Conservation (phyloP, 192 early-diverging fungal species). For the Hyaloraphidium curvatum region DNA sequence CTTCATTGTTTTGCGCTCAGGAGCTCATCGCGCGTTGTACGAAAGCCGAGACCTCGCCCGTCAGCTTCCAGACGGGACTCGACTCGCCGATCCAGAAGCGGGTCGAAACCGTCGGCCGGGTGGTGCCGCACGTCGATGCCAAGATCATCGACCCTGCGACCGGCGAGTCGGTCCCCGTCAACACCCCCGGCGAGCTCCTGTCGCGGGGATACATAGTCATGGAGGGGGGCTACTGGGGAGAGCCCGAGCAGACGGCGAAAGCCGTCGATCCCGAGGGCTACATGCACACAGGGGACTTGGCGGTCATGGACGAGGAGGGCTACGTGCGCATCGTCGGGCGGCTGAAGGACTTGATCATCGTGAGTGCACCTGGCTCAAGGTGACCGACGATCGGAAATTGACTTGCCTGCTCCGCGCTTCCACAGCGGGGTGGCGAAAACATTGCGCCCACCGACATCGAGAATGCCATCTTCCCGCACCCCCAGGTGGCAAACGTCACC, state of each 20-base stretch:
- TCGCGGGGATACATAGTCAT: conserved; percentile 20
- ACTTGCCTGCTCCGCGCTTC: too few relatives aligned
- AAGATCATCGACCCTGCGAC: conserved; percentile 24
- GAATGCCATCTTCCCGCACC: conserved; percentile 19
- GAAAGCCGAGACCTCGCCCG: conserved; percentile 22
- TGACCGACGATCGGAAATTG: too few relatives aligned
- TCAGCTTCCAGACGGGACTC: conserved; percentile 16
- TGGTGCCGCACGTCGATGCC: conserved; percentile 22
- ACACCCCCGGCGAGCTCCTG: conserved; percentile 19
- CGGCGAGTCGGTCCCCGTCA: conserved; percentile 15
- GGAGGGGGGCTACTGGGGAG: conserved; percentile 26
- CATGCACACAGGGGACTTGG: conserved; percentile 26
- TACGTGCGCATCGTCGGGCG: conserved; percentile 26
- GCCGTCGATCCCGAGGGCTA: conserved; percentile 18
- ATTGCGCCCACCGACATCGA: conserved; percentile 26
- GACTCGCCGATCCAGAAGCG: conserved; percentile 13
- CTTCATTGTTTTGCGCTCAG: too few relatives aligned
- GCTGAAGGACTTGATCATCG: conserved; percentile 27
- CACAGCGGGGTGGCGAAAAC: conserved; percentile 32
- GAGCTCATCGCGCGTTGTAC: too few relatives aligned
- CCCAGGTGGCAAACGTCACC: conserved; percentile 18
- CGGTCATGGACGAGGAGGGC: conserved; percentile 20
- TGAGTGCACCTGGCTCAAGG: too few relatives aligned
- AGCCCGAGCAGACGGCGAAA: conserved; percentile 16
- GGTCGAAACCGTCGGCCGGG: conserved; percentile 16